Evolutionary conservation across 1,139 yeast genomes (phyloP), one percentile per base, ranked within the genome.

Genomic region (Kodamaea fungicola): DNA sequence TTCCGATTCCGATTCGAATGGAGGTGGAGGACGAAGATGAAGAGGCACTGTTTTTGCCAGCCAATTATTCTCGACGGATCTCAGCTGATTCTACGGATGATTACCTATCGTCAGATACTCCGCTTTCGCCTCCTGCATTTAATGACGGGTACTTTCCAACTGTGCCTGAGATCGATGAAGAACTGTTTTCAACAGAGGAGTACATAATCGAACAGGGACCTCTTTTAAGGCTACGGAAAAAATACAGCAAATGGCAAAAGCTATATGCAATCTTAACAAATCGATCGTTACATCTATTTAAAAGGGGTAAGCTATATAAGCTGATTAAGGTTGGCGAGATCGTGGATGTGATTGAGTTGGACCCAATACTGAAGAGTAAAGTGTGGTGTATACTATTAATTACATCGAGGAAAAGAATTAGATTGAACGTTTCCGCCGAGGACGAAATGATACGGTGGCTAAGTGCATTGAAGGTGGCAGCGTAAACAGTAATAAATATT

Each of bases 331-430:
- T 71, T 6, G 46, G 51, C 6, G 67, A 70, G 31, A 52, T 78
- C n/a, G 53, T 69, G 9, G 83, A 77, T 47, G 78, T 71, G 22
- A 73, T 76, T 30, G 83, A 77, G 43, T 52, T 75, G 31, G 81
- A 76, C 39, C 71, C 78, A 2, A 39, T 72, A 19, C 64, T 75
- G 6, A 62, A 59, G 37, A 52, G 71, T 7, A 73, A 67, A 42
- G 46, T 50, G 30, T 73, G 69, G 62, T 76, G 81, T 45, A 53
- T 76, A 50, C 54, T 74, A 38, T 55, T 77, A 16, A 73, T 77
- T 26, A 73, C 80, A 0, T 70, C 75, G 0, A 54, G 54, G 32
- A 74, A 74, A 45, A 54, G 77, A 35, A 45, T 71, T 21, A 52
- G 76, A 28, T 64, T 76, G 43, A 63, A 78, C 46, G 72, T 73